Evolutionary conservation across 1,139 yeast species (phyloP).

Genomic region (Meyerozyma smithsonii): DNA sequence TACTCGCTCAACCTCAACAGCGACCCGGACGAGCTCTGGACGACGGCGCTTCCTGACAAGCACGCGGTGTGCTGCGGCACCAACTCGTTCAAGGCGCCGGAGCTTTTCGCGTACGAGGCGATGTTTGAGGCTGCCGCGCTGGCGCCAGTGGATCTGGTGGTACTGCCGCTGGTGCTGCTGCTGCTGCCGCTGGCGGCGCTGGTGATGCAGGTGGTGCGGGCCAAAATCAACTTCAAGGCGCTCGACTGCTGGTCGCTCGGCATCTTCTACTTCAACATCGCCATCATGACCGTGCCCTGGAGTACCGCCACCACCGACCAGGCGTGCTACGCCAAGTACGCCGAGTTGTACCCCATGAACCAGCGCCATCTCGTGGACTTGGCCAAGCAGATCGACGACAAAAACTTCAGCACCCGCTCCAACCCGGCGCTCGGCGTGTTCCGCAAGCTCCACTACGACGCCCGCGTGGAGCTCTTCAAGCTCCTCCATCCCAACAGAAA

Average conservation of each 20-base stretch:
- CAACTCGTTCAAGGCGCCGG: slow-evolving; percentile 53
- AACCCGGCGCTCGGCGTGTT: slow-evolving; percentile 15
- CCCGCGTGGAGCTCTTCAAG: slow-evolving; percentile 10
- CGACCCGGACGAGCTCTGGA: slow-evolving; percentile 11
- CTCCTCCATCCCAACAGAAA: slow-evolving; percentile 11
- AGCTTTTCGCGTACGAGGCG: slow-evolving; percentile 31
- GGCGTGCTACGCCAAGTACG: slow-evolving; percentile 9
- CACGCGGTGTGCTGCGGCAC: slow-evolving; percentile 41
- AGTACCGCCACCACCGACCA: slow-evolving; percentile 23
- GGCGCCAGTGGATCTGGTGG: too few relatives aligned
- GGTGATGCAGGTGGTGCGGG: slow-evolving; percentile 8
- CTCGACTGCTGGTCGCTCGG: slow-evolving; percentile 53
- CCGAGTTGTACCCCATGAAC: slow-evolving; percentile 17
- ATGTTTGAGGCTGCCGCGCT: slow-evolving; percentile 9
- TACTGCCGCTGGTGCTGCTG: too few relatives aligned
- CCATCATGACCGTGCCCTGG: slow-evolving; percentile 48
- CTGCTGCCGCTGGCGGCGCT: too few relatives aligned
- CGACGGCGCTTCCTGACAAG: neutral
- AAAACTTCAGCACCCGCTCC: slow-evolving; percentile 5
- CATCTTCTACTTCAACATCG: slow-evolving; percentile 42
- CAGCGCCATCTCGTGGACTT: slow-evolving; percentile 15
- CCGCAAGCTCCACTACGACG: slow-evolving; percentile 14
- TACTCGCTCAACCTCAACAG: slow-evolving; percentile 35
- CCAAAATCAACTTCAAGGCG: slow-evolving; percentile 20
- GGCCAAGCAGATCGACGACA: slow-evolving; percentile 22